phyloP scores from a whole-genome alignment of 345 rosid species.

The Viola odorata region DNA sequence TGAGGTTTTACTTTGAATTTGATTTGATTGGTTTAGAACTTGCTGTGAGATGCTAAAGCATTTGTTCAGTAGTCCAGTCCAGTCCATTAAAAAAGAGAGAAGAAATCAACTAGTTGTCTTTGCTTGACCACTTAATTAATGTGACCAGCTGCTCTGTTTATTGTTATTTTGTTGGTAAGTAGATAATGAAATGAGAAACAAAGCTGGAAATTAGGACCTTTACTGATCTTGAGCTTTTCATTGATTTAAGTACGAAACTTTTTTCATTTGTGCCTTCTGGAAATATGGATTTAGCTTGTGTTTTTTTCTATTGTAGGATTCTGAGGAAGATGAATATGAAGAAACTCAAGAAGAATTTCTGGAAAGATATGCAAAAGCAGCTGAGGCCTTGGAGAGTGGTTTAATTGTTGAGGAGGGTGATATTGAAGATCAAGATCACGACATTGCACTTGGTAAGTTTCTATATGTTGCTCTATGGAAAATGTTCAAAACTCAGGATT shows the following conservation, averaged over 20 bases:
- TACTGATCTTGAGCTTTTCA: conserved; percentile 2
- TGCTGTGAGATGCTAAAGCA: too few relatives aligned
- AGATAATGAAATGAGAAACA: too few relatives aligned
- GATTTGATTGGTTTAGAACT: too few relatives aligned
- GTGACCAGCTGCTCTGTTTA: not conserved
- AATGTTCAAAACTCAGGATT: too few relatives aligned
- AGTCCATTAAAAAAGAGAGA: not conserved
- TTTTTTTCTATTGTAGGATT: conserved; percentile 46
- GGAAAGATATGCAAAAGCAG: conserved; percentile 78
- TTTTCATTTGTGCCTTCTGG: not conserved
- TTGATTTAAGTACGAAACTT: not conserved
- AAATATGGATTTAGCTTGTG: not conserved
- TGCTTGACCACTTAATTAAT: not conserved
- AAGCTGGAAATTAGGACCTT: too few relatives aligned
- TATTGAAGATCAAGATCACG: conserved; percentile 56
- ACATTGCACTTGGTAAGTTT: conserved; percentile 56
- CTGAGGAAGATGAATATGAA: conserved; percentile 64
- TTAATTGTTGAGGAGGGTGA: conserved; percentile 70
- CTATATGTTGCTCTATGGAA: too few relatives aligned
- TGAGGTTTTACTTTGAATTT: conserved; percentile 37
- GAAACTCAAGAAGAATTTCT: conserved; percentile 83
- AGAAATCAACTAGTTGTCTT: not conserved
- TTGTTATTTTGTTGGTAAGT: not conserved
- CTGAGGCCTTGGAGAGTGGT: conserved; percentile 51
- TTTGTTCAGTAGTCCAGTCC: not conserved